Evolutionary conservation across 202 grass and related monocot species (phyloP).

Genomic region (Setaria italica): DNA sequence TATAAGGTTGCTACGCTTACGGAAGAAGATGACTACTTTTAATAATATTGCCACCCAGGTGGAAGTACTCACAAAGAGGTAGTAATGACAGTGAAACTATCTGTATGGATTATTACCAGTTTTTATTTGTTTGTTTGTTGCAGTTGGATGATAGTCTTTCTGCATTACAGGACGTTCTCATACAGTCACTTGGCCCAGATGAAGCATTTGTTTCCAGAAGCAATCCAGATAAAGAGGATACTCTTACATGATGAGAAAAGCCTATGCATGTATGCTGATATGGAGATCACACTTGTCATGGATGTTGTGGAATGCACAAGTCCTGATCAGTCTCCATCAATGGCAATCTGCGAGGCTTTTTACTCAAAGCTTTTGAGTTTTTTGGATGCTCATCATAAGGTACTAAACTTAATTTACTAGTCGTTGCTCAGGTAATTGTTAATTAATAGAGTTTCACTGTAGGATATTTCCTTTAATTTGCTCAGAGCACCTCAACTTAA

Average conservation of each 20-base stretch:
- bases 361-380: constrained; percentile 74
- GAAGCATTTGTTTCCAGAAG: constrained; percentile 89
- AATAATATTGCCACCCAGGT: constrained; percentile 78
- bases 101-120: constrained; percentile 6
- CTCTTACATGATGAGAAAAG: constrained; percentile 79
- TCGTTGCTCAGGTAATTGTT: background rate
- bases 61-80: constrained; percentile 89
- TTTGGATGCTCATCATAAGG: constrained; percentile 70
- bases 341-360: constrained; percentile 76
- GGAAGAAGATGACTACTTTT: constrained; percentile 77
- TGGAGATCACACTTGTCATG: constrained; percentile 75
- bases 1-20: constrained; percentile 78
- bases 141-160: constrained; percentile 27
- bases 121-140: constrained; percentile 24
- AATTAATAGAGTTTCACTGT: constrained; percentile 1
- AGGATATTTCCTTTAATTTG: constrained; percentile 16
- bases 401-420: constrained; percentile 51
- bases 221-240: constrained; percentile 82
- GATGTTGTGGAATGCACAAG: constrained; percentile 57
- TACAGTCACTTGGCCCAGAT: constrained; percentile 84
- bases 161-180: constrained; percentile 67
- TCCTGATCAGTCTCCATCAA: constrained; percentile 60
- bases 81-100: constrained; percentile 28
- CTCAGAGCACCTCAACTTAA: background rate
- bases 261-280: constrained; percentile 83